A percentile compares a stretch with the other conserved stretches of the same genome.
phyloP scores from a whole-genome alignment of 129 eudicot genomes.

The Flaveria trinervia region DNA sequence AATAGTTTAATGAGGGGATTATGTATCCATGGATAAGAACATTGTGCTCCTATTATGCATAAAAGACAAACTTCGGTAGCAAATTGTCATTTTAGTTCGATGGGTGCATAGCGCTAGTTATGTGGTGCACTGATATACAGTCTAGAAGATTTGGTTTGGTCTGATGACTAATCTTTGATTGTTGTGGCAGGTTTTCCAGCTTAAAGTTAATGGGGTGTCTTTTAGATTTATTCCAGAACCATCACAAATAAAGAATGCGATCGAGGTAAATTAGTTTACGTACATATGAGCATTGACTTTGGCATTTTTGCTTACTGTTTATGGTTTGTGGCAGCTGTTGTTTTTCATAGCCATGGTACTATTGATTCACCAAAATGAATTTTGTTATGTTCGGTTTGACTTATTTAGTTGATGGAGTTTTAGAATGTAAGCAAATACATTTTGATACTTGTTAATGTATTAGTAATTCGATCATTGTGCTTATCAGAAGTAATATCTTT shows the following conservation, averaged over 20 bases:
- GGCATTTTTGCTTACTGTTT: slow-evolving; percentile 11
- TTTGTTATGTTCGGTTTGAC: slow-evolving; percentile 1
- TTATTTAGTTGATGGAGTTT: background rate
- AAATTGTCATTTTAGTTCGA: background rate
- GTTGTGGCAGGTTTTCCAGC: slow-evolving; percentile 70
- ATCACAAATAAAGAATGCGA: slow-evolving; percentile 73
- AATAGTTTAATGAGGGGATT: background rate
- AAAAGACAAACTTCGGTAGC: background rate
- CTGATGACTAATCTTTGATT: slow-evolving; percentile 31
- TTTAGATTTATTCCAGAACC: slow-evolving; percentile 85
- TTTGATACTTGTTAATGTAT: background rate
- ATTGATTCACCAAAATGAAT: background rate
- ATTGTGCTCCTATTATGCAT: slow-evolving; percentile 1
- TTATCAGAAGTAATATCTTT: background rate
- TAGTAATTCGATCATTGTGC: background rate
- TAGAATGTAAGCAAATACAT: background rate
- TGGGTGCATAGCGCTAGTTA: background rate
- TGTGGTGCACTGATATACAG: slow-evolving; percentile 1
- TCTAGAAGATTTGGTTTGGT: background rate
- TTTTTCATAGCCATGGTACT: slow-evolving; percentile 4
- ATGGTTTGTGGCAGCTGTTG: slow-evolving; percentile 9
- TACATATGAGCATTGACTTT: background rate
- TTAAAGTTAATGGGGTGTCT: slow-evolving; percentile 78
- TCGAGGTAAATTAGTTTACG: slow-evolving; percentile 49
- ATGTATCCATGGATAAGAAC: slow-evolving; percentile 14